Base-by-base conservation (phyloP, 176 grass and related monocot species). In the Chloris gayana region DNA sequence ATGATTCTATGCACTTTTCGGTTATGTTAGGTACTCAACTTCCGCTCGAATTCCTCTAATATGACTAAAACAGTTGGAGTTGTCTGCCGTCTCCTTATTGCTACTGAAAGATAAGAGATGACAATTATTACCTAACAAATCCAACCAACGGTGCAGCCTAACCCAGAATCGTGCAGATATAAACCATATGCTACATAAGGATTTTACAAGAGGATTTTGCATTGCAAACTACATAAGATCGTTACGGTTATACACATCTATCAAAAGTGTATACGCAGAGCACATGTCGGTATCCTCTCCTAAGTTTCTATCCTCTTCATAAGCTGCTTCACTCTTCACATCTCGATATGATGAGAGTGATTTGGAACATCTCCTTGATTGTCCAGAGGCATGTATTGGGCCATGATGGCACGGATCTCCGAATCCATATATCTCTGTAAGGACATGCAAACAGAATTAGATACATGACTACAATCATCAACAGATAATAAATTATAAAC, bases 391-490 rank as follows among this genome's bases (percentile, higher is more conserved):
- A 97, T 91, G 90, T 93, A 93, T 56, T 93, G 90, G 41, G 93
- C 93, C 93, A 97, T 93, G 75, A 97, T 97, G 24, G 93, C 93
- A 2, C 90, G 90, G 69, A 97, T 97, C 68, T 97, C 90, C 12
- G 90, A 97, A 81, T 97, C 93, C 90, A 93, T 97, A 64, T 97
- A 93, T 34, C 93, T 93, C 93, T 97, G 76, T 64, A 60, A 5
- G 39, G 21, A 72, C 9, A 59, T 39, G 51, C 4, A 77, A 30
- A 41, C 5, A 76, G 1, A 42, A 64, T 87, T 62, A 84, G 42
- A 82, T 68, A 35, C 5, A 15, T 35, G 33, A 33, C 64, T 19
- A 84, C 72, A 76, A 65, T 47, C 75, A 66, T 60, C 19, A 18
- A 19, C 24, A 74, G 12, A 65, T 34, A 24, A 57, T 24, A n/a